These are phyloP conservation scores for Colletotrichum coccodes DNA, from an alignment of 2,329 filamentous ascomycete species.

Conservation along the genomic window DNA sequence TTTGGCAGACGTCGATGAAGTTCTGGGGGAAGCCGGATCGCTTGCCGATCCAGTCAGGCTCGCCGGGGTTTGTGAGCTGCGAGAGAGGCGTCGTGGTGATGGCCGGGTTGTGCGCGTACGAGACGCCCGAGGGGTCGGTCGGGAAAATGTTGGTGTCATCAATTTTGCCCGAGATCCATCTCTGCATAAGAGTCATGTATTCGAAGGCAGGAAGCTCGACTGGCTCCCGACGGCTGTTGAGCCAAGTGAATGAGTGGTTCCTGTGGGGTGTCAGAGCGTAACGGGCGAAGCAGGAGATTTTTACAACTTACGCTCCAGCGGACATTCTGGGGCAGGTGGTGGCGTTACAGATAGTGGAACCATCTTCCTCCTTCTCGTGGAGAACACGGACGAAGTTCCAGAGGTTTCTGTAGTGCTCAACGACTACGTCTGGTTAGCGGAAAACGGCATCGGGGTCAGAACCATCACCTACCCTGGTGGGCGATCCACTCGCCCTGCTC, in stretches of 20 bases:
- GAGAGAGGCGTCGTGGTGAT: conserved; percentile 69
- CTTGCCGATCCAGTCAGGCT: conserved; percentile 86
- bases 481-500: conserved; percentile 96
- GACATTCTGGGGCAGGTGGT: conserved; percentile 91
- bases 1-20: conserved; percentile 90
- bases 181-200: conserved; percentile 95
- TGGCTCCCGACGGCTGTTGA: conserved; percentile 86
- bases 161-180: conserved; percentile 97
- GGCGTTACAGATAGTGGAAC: conserved; percentile 83
- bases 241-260: conserved; percentile 97
- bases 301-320: conserved; percentile 82
- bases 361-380: conserved; percentile 85
- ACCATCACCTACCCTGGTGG: conserved; percentile 80
- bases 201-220: conserved; percentile 92
- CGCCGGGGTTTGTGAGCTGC: conserved; percentile 68
- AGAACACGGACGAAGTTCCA: conserved; percentile 91
- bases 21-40: conserved; percentile 91
- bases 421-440: conserved; percentile 64
- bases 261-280: conserved; percentile 44
- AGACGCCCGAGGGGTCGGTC: conserved; percentile 79
- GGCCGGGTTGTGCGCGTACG: conserved; percentile 71
- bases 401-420: conserved; percentile 90
- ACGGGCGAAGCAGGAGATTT: conserved; percentile 1
- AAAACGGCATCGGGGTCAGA: neutral
- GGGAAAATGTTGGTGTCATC: conserved; percentile 92